Evolutionary conservation across 2,329 filamentous ascomycete species (phyloP).

Genomic region (Xylariaceae sp.): DNA sequence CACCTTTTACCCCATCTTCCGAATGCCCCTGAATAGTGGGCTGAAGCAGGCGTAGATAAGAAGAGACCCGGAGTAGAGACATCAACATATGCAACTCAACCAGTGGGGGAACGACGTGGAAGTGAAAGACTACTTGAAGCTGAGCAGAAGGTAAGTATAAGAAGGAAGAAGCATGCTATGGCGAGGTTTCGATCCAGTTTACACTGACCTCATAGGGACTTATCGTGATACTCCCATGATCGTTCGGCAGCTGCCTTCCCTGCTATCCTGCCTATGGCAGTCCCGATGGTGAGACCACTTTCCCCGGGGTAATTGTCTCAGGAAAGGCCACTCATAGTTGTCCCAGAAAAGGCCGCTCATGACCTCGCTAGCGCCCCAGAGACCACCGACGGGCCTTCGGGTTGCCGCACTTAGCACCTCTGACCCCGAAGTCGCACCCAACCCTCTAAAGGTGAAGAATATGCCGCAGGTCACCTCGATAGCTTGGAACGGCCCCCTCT

Average conservation of each 20-base stretch:
- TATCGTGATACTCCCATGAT: no score
- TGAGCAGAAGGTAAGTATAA: no score
- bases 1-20: no score
- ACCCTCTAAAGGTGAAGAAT: slow-evolving; percentile 62
- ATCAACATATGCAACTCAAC: no score
- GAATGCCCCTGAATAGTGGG: no score
- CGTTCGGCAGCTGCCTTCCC: slow-evolving; percentile 27
- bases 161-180: no score
- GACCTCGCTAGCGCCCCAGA: slow-evolving; percentile 60
- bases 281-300: slow-evolving; percentile 52
- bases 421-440: slow-evolving; percentile 48
- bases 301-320: slow-evolving; percentile 58
- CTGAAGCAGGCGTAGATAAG: no score
- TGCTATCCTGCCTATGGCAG: slow-evolving; percentile 41
- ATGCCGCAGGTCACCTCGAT: slow-evolving; percentile 59
- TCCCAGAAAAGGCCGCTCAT: slow-evolving; percentile 55
- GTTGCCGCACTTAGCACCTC: slow-evolving; percentile 41
- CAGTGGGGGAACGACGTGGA: no score
- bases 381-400: slow-evolving; percentile 39
- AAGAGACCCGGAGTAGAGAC: no score
- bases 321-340: slow-evolving; percentile 57
- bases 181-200: no score
- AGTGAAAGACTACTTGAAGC: no score
- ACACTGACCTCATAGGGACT: no score
- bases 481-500: slow-evolving; percentile 51